Evolutionary conservation across 768 basidiomycete species (phyloP), one percentile per base, ranked within the genome.

Genomic region (Russula earlei): DNA sequence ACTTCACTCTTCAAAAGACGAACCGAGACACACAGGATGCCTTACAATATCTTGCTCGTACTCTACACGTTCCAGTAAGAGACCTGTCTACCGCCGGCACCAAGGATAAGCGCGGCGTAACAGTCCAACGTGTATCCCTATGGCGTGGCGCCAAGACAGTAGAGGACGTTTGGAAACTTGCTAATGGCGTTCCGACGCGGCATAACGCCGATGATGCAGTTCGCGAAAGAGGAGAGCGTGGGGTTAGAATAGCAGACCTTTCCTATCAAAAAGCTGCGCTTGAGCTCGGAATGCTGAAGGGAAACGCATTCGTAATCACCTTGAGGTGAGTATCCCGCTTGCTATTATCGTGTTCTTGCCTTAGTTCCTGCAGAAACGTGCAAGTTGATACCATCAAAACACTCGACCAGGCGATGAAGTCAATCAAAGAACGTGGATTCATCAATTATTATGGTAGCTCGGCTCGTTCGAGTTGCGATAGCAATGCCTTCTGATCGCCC

Each of bases 21-120:
- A 99, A 99, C 67, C 84, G 96, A 42, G 96, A 99, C 66, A 96
- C 92, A 3, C 93, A 96, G 66, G 96, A 98, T 66, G 91, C 91
- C 2, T 80, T 99, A 20, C 76, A 81, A 1, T 77, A 94, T 63
- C 72, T 99, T 31, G 76, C 89, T 17, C 83, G 92, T 14, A 75
- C 78, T 29, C 74, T 97, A n/a, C 84, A 86, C 58, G 82, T 84
- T 56, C 81, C 75, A 22, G 68, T 82, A 48, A 92, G 87, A 69
- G 91, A 95, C 65, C 75, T 99, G 8, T 82, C 84, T 22, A 87
- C 93, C 24, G 91, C 93, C 4, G 96, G 96, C 0, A 99, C 96
- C 8, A 99, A 99, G 67, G 96, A 99, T 71, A 99, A 98, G 67
- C 87, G 96, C 33, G 96, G 92, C 0, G 91, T 98, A 15, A 98